Evolutionary conservation across 2,329 filamentous ascomycete genomes (phyloP).

Genomic region (Kalaharituber pfeilii): DNA sequence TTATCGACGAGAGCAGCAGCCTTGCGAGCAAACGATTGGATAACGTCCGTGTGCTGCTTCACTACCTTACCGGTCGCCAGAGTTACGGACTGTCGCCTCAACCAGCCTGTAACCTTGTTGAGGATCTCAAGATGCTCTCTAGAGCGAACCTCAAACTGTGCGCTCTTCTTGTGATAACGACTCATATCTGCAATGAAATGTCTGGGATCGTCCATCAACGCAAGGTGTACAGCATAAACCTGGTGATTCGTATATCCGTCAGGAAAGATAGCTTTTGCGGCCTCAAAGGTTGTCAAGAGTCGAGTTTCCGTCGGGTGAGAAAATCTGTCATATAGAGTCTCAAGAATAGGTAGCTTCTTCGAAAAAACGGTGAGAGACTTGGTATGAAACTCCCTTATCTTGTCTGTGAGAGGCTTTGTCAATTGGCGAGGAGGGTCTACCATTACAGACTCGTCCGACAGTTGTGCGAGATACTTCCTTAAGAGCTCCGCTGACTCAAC

Average conservation of each 20-base stretch:
- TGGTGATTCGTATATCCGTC: constrained; percentile 32
- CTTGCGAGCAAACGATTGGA: constrained; percentile 32
- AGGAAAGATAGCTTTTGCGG: constrained; percentile 15
- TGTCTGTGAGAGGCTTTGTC: constrained; percentile 9
- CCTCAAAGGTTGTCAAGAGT: constrained; percentile 14
- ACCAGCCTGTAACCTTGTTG: constrained; percentile 34
- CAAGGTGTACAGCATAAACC: constrained; percentile 53
- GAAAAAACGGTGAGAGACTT: constrained; percentile 12
- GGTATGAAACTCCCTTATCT: constrained; percentile 11
- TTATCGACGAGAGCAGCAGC: constrained; percentile 36
- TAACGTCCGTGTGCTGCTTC: constrained; percentile 21
- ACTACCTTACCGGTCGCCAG: constrained; percentile 7
- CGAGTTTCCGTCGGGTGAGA: constrained; percentile 7
- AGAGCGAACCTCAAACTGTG: constrained; percentile 46
- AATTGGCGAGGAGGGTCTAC: not conserved
- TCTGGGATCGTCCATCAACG: constrained; percentile 42
- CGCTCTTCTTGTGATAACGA: constrained; percentile 33
- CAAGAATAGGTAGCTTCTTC: constrained; percentile 5
- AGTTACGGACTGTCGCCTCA: constrained; percentile 30
- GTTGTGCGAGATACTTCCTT: constrained; percentile 2
- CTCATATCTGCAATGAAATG: constrained; percentile 40
- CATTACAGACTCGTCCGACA: not conserved
- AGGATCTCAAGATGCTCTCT: constrained; percentile 37
- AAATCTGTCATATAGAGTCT: constrained; percentile 11
- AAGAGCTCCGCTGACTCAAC: constrained; percentile 2